A percentile compares a stretch with the other conserved stretches of the same genome.
Conservation (phyloP, 768 basidiomycete genomes). For the Boletus rubescentipes region DNA sequence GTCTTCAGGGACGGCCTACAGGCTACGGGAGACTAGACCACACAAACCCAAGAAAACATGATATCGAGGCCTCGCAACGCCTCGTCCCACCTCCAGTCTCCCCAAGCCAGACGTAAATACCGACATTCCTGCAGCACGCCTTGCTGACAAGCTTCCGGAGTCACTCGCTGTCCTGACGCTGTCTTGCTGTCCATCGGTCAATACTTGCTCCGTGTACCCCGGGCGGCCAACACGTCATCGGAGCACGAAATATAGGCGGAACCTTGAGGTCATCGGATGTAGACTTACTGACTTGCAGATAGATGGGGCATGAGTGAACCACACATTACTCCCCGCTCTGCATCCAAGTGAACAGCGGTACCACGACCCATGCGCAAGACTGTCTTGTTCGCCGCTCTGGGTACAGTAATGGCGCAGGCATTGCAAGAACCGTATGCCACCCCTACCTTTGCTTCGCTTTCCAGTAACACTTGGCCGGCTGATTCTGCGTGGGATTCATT, state of each 20-base stretch:
- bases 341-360: background rate
- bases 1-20: too few species aligned
- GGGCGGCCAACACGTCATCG: too few species aligned
- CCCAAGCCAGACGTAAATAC: too few species aligned
- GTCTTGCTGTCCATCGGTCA: background rate
- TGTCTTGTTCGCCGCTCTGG: background rate
- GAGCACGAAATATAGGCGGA: background rate
- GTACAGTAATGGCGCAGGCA: background rate
- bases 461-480: constrained; percentile 9
- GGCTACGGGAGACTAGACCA: too few species aligned
- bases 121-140: too few species aligned
- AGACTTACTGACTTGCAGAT: background rate
- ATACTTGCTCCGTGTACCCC: too few species aligned
- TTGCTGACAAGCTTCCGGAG: too few species aligned
- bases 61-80: too few species aligned
- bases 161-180: too few species aligned
- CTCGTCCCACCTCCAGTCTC: too few species aligned
- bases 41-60: too few species aligned
- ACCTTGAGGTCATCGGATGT: too few species aligned
- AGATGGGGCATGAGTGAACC: background rate
- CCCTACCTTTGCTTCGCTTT: constrained; percentile 3
- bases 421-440: constrained; percentile 9
- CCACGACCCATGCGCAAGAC: background rate
- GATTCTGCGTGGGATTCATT: constrained; percentile 9
- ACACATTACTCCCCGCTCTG: background rate